Conservation (phyloP, 805 yeast genomes). For the Metschnikowia reukaufii region DNA sequence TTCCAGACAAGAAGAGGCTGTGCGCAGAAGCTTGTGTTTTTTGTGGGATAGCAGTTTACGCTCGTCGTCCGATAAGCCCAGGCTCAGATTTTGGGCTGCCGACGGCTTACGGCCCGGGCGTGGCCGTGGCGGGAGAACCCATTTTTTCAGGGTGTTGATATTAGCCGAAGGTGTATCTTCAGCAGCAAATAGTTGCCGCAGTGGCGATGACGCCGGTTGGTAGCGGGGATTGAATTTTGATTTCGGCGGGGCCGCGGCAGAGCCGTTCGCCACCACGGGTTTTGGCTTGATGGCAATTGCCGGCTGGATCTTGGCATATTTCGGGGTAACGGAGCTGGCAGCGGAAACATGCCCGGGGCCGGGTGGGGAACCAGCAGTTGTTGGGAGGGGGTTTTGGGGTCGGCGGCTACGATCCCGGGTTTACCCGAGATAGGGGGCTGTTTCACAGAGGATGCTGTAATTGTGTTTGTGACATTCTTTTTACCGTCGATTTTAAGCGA, state of each 20-base stretch:
- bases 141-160: conserved; percentile 66
- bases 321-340: conserved; percentile 11
- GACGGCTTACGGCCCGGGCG: conserved; percentile 58
- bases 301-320: conserved; percentile 39
- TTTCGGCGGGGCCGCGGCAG: conserved; percentile 25
- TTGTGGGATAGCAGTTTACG: conserved; percentile 5
- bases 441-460: not conserved
- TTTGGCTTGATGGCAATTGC: conserved; percentile 41
- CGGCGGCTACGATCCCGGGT: not conserved
- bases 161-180: conserved; percentile 22
- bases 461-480: not conserved
- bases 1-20: not conserved
- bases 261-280: conserved; percentile 26
- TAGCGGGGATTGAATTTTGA: conserved; percentile 24
- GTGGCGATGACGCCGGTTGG: conserved; percentile 15
- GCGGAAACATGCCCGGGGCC: not conserved
- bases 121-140: conserved; percentile 86
- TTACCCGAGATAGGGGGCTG: not conserved
- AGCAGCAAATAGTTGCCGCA: conserved; percentile 1
- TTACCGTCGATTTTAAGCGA: not conserved
- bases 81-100: conserved; percentile 1
- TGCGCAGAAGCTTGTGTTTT: conserved; percentile 2
- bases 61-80: conserved; percentile 1
- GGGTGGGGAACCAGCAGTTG: not conserved
- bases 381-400: not conserved